phyloP scores from a whole-genome alignment of 768 basidiomycete genomes.

The Pulveroboletus frians region DNA sequence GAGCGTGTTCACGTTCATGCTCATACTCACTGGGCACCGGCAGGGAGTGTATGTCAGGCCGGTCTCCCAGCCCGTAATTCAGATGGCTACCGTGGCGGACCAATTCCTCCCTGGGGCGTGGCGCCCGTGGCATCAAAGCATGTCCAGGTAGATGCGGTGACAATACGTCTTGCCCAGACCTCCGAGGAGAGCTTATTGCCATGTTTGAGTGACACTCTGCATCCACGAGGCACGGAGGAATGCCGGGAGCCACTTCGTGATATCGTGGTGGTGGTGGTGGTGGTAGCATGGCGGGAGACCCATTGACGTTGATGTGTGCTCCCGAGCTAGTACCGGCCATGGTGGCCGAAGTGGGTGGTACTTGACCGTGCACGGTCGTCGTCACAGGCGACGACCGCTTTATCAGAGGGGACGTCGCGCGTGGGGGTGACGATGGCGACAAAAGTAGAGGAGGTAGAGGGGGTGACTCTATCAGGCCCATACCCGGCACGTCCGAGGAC shows the following conservation, averaged over 20 bases:
- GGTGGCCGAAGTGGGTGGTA: not conserved
- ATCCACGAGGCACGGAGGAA: conserved; percentile 21
- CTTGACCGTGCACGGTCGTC: conserved; percentile 9
- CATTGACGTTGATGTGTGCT: conserved; percentile 6
- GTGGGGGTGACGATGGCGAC: conserved; percentile 12
- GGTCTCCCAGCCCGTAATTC: conserved; percentile 5
- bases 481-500: conserved; percentile 2
- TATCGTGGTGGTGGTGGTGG: conserved; percentile 18
- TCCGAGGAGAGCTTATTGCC: conserved; percentile 14
- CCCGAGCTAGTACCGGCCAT: not conserved
- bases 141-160: not conserved
- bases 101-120: conserved; percentile 11
- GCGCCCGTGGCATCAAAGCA: conserved; percentile 1
- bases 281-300: conserved; percentile 12
- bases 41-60: conserved; percentile 1
- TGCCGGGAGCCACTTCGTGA: conserved; percentile 10
- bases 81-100: not conserved
- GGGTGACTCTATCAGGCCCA: conserved; percentile 5
- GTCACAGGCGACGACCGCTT: conserved; percentile 13
- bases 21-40: conserved; percentile 3
- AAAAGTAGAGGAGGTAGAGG: conserved; percentile 12
- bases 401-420: conserved; percentile 7
- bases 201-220: conserved; percentile 14
- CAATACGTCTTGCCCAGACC: conserved; percentile 11
- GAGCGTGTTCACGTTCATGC: not conserved